Conservation (phyloP, 306 rosid genomes). For the Calophaca sinica region DNA sequence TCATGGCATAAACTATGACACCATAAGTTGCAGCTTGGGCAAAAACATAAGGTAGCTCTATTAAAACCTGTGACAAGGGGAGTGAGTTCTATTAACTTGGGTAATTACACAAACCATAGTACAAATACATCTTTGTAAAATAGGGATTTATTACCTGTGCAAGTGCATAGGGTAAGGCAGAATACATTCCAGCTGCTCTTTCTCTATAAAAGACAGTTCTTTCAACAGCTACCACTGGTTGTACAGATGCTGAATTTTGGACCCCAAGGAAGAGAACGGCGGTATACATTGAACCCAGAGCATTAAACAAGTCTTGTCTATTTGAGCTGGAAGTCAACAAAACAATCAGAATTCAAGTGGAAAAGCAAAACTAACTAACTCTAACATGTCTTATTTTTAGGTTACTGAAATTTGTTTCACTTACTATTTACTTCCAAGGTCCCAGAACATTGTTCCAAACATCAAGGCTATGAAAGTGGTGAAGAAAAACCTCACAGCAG, state of each 20-base stretch:
- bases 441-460: slow-evolving; percentile 61
- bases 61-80: slow-evolving; percentile 14
- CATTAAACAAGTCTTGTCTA: slow-evolving; percentile 56
- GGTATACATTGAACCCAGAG: slow-evolving; percentile 62
- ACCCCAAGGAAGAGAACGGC: slow-evolving; percentile 69
- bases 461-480: slow-evolving; percentile 51
- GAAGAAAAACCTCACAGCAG: slow-evolving; percentile 58
- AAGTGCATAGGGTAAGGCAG: slow-evolving; percentile 72
- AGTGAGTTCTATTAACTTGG: slow-evolving; percentile 4
- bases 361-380: neutral
- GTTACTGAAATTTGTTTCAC: slow-evolving; percentile 5
- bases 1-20: slow-evolving; percentile 68
- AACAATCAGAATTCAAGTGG: slow-evolving; percentile 22
- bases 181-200: slow-evolving; percentile 71
- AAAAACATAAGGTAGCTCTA: slow-evolving; percentile 54
- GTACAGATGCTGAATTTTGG: slow-evolving; percentile 56
- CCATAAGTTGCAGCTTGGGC: slow-evolving; percentile 56
- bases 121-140: neutral
- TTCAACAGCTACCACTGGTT: slow-evolving; percentile 66
- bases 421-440: slow-evolving; percentile 55
- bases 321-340: slow-evolving; percentile 25
- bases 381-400: neutral
- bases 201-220: slow-evolving; percentile 69
- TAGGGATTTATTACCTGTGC: slow-evolving; percentile 54
- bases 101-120: neutral